phyloP scores from a whole-genome alignment of 1,139 yeast genomes.

The Protomyces gravidus region DNA sequence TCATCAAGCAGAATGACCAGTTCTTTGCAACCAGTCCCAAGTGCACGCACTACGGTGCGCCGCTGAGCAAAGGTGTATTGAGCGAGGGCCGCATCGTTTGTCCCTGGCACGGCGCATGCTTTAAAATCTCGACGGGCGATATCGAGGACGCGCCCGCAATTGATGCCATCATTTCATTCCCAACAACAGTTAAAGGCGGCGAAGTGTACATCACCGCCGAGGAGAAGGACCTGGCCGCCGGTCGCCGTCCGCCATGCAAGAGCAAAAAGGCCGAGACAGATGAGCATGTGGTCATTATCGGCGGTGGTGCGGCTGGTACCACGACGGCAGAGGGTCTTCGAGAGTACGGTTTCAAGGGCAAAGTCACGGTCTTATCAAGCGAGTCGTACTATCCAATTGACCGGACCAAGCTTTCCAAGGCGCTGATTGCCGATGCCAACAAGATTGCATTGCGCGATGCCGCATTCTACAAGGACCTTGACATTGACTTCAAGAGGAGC shows the following conservation, averaged over 20 bases:
- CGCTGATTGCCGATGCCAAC: conserved; percentile 28
- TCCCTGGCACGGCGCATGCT: conserved; percentile 32
- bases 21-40: conserved; percentile 24
- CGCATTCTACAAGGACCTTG: conserved; percentile 29
- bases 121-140: conserved; percentile 30
- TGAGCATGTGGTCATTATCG: conserved; percentile 27
- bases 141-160: conserved; percentile 32
- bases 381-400: conserved; percentile 30
- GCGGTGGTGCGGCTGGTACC: conserved; percentile 31
- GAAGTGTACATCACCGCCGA: conserved; percentile 29
- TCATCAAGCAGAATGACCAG: conserved; percentile 24
- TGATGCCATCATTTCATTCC: conserved; percentile 24
- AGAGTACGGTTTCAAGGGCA: conserved; percentile 27
- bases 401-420: conserved; percentile 31
- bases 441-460: conserved; percentile 28
- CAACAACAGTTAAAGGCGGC: conserved; percentile 23
- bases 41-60: conserved; percentile 32
- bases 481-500: conserved; percentile 24
- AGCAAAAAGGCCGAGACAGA: conserved; percentile 12
- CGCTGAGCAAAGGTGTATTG: conserved; percentile 30
- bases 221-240: conserved; percentile 15
- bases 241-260: conserved; percentile 14
- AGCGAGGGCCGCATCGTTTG: conserved; percentile 30
- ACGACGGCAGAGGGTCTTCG: conserved; percentile 29
- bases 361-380: conserved; percentile 28